phyloP scores from a whole-genome alignment of 306 rosid species.

The Ormosia semicastrata region DNA sequence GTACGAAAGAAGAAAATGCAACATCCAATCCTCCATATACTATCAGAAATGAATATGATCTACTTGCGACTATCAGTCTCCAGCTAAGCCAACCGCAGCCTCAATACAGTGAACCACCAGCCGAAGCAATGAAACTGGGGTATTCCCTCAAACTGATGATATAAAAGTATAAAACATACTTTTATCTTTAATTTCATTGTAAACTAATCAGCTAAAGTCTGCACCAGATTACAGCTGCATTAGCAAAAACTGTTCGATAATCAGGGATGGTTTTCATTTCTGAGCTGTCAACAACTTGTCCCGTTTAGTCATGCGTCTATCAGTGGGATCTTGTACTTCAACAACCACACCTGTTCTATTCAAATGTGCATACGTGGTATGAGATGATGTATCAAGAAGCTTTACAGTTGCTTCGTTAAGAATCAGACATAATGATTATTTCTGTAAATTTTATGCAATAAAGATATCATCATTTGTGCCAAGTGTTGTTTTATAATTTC shows the following conservation, averaged over 20 bases:
- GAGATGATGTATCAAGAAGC: constrained; percentile 36
- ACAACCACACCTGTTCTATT: constrained; percentile 29
- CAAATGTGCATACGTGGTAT: constrained; percentile 39
- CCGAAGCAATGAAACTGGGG: constrained; percentile 62
- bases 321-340: constrained; percentile 37
- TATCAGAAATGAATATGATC: constrained; percentile 43
- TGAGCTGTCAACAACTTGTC: constrained; percentile 34
- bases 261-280: constrained; percentile 27
- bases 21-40: constrained; percentile 37
- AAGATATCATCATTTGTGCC: constrained; percentile 30
- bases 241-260: constrained; percentile 35
- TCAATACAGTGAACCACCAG: constrained; percentile 45
- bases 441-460: constrained; percentile 53
- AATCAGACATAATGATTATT: constrained; percentile 32
- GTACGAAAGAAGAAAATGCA: constrained; percentile 34
- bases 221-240: constrained; percentile 68
- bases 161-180: neutral
- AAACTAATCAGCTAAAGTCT: constrained; percentile 8
- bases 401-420: constrained; percentile 18
- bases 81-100: constrained; percentile 76
- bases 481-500: constrained; percentile 26
- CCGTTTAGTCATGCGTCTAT: constrained; percentile 27
- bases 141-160: constrained; percentile 40
- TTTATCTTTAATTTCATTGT: neutral
- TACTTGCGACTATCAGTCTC: constrained; percentile 53